These are phyloP conservation scores for Sporothrix phasma DNA, from an alignment of 2,329 filamentous ascomycete species.

Conservation along the genomic window DNA sequence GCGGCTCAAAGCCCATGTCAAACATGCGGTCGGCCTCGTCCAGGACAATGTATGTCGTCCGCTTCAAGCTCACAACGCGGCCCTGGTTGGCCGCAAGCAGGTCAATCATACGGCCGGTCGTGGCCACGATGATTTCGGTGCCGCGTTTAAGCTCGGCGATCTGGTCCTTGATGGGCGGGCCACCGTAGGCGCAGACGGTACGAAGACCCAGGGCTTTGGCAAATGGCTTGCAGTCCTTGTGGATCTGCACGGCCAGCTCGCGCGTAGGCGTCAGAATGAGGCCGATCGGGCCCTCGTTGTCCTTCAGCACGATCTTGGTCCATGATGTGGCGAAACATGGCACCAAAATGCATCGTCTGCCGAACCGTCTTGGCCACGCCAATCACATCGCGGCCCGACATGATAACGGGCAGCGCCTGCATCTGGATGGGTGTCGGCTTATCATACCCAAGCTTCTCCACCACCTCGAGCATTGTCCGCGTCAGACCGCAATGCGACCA, in stretches of 20 bases:
- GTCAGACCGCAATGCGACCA: constrained; percentile 94
- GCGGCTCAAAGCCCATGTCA: constrained; percentile 98
- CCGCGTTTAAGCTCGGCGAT: constrained; percentile 94
- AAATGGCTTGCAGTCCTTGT: constrained; percentile 90
- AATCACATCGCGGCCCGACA: constrained; percentile 92
- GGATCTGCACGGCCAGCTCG: constrained; percentile 88
- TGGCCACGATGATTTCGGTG: constrained; percentile 90
- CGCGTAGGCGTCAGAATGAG: constrained; percentile 90
- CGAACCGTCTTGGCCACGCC: constrained; percentile 96
- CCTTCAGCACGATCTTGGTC: constrained; percentile 75
- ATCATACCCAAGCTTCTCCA: constrained; percentile 72
- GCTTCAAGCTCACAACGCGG: constrained; percentile 80
- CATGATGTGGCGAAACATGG: constrained; percentile 97
- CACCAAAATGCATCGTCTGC: constrained; percentile 92
- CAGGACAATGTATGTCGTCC: constrained; percentile 88
- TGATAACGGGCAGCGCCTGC: constrained; percentile 87
- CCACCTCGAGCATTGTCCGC: constrained; percentile 75
- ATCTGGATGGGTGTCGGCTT: constrained; percentile 89
- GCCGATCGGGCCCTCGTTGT: constrained; percentile 77
- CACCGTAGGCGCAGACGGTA: constrained; percentile 87
- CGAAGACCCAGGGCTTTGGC: constrained; percentile 75
- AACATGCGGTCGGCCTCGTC: constrained; percentile 99
- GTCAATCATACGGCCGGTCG: constrained; percentile 91
- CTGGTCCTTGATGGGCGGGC: constrained; percentile 92
- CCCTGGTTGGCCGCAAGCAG: constrained; percentile 86